These are phyloP conservation scores for Annulohypoxylon nitens DNA, from an alignment of 495 filamentous ascomycete genomes.

Conservation along the genomic window DNA sequence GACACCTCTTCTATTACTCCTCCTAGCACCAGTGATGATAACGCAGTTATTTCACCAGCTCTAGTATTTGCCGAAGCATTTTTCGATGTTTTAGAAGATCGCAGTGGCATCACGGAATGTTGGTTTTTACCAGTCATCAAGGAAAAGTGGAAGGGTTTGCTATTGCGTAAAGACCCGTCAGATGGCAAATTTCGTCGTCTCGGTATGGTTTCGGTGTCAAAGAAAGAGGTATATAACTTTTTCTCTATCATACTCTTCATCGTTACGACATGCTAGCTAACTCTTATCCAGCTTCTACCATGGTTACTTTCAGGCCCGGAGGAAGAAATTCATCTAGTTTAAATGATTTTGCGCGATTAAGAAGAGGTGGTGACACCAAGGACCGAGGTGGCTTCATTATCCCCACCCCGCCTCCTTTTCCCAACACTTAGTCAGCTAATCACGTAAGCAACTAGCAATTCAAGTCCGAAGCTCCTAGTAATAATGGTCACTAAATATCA, in stretches of 20 bases:
- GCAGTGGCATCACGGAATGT: conserved; percentile 12
- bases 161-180: conserved; percentile 19
- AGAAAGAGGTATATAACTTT: conserved; percentile 32
- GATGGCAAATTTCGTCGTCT: conserved; percentile 43
- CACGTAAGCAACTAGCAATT: no score
- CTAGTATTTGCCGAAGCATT: conserved; percentile 23
- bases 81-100: conserved; percentile 32
- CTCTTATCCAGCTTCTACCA: conserved; percentile 17
- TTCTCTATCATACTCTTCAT: background rate
- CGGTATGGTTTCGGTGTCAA: conserved; percentile 11
- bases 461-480: no score
- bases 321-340: conserved; percentile 34
- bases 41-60: background rate
- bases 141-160: conserved; percentile 14
- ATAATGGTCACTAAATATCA: no score
- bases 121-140: conserved; percentile 36
- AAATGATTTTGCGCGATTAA: background rate
- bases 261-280: background rate
- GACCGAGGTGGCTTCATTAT: no score
- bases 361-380: no score
- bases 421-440: no score
- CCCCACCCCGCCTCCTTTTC: no score
- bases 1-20: background rate
- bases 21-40: background rate
- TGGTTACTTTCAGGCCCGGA: conserved; percentile 35